Base-by-base conservation (phyloP, 495 filamentous ascomycete species). In the Glutinoglossum americanum region DNA sequence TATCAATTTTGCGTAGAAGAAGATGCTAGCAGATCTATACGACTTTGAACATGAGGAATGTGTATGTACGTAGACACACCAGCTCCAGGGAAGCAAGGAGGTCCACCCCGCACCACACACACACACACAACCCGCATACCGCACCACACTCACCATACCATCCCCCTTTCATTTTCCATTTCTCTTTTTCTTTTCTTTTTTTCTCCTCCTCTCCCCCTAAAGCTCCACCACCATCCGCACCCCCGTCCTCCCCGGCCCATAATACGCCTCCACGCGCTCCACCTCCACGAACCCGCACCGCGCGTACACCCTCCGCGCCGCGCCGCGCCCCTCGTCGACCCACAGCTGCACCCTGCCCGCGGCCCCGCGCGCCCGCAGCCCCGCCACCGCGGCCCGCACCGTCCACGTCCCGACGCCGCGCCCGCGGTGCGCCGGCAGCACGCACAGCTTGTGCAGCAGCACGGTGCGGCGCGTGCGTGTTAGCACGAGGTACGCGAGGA, bases 311-410 rank as follows among this genome's bases (percentile, higher is more conserved):
- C 64, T 64, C 54, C 74, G 67, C 5, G 79, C 76, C 57, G 73
- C 65, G 27, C 67, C 64, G 61, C 76, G 73, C 45, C 61, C 69
- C 67, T 74, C 70, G 62, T 82, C 80, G 27, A 80, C 80, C 80
- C 78, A 82, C 53, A 81, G 65, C 55, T 80, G 73, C 41, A 82
- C 72, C n/a, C n/a, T n/a, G n/a, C n/a, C n/a, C n/a, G n/a, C n/a
- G n/a, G n/a, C n/a, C 54, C 76, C 75, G 62, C 76, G 73, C 62
- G 69, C 74, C 61, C 65, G 67, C 26, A 81, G 65, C 54, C 71
- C 69, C 55, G 67, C 63, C 33, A 70, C 67, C 61, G 78, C 71
- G 60, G 69, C 68, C 58, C 68, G 60, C 62, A 82, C 64, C 55
- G 80, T 68, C 62, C 68, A 66, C 60, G 66, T 70, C 47, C 74